Conservation (phyloP, 371 early-diverging fungal species). For the Zychaea mexicana region DNA sequence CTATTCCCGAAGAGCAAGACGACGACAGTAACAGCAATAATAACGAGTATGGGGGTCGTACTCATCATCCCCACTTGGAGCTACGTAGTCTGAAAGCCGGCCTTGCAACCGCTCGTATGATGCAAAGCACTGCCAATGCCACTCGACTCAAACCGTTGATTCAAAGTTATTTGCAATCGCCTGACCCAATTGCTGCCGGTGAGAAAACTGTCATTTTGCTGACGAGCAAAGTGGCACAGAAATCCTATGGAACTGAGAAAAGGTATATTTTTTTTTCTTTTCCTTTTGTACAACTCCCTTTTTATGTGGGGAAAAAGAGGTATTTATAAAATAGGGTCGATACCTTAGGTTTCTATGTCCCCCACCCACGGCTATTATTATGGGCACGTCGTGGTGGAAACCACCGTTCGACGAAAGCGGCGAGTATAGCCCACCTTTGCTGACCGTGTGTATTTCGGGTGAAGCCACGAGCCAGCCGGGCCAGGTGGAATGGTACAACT, state of each 20-base stretch:
- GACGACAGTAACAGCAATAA: slow-evolving; percentile 8
- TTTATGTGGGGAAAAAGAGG: no score
- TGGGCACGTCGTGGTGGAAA: slow-evolving; percentile 73
- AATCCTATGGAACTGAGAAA: slow-evolving; percentile 86
- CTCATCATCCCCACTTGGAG: slow-evolving; percentile 4
- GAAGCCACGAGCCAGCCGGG: slow-evolving; percentile 45
- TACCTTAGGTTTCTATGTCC: slow-evolving; percentile 68
- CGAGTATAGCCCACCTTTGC: slow-evolving; percentile 26
- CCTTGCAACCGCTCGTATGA: slow-evolving; percentile 24
- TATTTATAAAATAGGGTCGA: not conserved
- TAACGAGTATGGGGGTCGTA: no score
- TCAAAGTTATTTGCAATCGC: slow-evolving; percentile 42
- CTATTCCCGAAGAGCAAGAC: slow-evolving; percentile 2
- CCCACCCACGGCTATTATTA: slow-evolving; percentile 79
- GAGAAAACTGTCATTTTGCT: slow-evolving; percentile 74
- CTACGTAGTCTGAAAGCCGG: slow-evolving; percentile 14
- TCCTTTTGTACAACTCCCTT: not conserved
- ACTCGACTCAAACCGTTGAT: slow-evolving; percentile 33
- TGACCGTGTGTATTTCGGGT: slow-evolving; percentile 51
- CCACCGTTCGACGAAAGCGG: slow-evolving; percentile 6
- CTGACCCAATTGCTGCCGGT: slow-evolving; percentile 65
- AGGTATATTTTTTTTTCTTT: slow-evolving; percentile 36
- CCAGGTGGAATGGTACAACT: slow-evolving; percentile 46
- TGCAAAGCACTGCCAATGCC: slow-evolving; percentile 19
- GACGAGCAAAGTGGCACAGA: slow-evolving; percentile 83